Conservation (phyloP, 2,329 filamentous ascomycete species). For the Onygena corvina region DNA sequence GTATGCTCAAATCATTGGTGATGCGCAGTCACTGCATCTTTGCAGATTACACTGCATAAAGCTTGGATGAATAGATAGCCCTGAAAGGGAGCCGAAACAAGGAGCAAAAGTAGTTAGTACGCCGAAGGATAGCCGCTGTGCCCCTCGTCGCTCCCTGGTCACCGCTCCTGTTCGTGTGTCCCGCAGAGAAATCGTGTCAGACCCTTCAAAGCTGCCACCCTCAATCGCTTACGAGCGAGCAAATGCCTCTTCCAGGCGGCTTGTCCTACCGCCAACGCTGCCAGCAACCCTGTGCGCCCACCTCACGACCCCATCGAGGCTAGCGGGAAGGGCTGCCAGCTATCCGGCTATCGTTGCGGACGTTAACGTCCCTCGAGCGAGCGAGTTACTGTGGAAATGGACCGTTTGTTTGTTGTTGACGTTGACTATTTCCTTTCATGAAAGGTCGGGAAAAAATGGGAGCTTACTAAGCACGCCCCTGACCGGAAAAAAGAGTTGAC, state of each 20-base stretch:
- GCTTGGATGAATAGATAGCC: constrained; percentile 6
- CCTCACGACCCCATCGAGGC: too few species aligned
- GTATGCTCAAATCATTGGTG: not conserved
- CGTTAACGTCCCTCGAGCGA: too few species aligned
- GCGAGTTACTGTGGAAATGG: too few species aligned
- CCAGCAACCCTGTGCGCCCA: too few species aligned
- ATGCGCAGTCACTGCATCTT: constrained; percentile 5
- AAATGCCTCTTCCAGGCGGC: too few species aligned
- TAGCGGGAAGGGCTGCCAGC: too few species aligned
- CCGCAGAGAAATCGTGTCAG: not conserved
- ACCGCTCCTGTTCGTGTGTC: not conserved
- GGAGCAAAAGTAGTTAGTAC: not conserved
- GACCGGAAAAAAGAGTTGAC: not conserved
- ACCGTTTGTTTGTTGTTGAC: too few species aligned
- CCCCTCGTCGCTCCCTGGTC: not conserved
- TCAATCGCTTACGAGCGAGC: not conserved
- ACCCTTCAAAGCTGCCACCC: constrained; percentile 1
- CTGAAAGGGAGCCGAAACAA: not conserved
- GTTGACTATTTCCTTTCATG: too few species aligned
- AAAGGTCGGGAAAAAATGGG: not conserved
- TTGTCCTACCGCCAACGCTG: too few species aligned
- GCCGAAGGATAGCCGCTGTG: not conserved
- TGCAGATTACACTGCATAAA: constrained; percentile 10
- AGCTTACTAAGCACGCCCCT: not conserved
- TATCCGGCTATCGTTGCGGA: too few species aligned